A percentile compares a stretch with the other conserved stretches of the same genome.
Evolutionary conservation across 257 asterid genomes (phyloP).

Genomic region (Marsdenia floribunda): DNA sequence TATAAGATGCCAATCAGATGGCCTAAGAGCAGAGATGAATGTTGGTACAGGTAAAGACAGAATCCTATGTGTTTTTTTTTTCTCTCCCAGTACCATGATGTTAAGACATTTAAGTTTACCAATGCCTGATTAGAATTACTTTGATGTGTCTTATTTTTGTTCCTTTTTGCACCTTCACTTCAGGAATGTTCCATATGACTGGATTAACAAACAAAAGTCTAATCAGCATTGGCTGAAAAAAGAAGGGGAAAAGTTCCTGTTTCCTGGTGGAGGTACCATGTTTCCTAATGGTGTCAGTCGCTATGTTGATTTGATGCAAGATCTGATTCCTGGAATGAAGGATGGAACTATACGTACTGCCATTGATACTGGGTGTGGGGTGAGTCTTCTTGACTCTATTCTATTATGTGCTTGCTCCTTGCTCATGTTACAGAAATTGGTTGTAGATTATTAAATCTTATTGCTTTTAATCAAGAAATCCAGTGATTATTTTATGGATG

Average conservation of each 20-base stretch:
- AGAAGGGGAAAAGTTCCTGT: conserved; percentile 89
- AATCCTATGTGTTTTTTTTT: background rate
- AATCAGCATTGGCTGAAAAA: conserved; percentile 94
- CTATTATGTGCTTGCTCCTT: conserved; percentile 3
- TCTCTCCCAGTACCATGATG: background rate
- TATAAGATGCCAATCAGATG: conserved; percentile 73
- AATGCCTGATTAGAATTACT: background rate
- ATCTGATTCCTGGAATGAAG: conserved; percentile 85
- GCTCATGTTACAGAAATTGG: background rate
- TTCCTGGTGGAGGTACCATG: conserved; percentile 99
- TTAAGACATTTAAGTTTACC: background rate
- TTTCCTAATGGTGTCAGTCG: conserved; percentile 86
- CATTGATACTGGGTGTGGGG: conserved; percentile 99
- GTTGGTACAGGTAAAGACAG: conserved; percentile 77
- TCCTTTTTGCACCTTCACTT: background rate
- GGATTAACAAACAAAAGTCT: conserved; percentile 94
- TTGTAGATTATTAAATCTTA: background rate
- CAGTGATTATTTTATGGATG: background rate
- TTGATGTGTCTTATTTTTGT: conserved; percentile 7
- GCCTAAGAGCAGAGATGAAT: conserved; percentile 82
- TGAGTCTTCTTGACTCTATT: conserved; percentile 32
- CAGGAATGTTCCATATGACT: conserved; percentile 94
- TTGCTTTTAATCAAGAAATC: background rate
- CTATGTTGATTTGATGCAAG: conserved; percentile 79
- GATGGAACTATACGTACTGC: conserved; percentile 90